Conservation (phyloP, 352 stramenopile genomes). For the Aphanomyces astaci region DNA sequence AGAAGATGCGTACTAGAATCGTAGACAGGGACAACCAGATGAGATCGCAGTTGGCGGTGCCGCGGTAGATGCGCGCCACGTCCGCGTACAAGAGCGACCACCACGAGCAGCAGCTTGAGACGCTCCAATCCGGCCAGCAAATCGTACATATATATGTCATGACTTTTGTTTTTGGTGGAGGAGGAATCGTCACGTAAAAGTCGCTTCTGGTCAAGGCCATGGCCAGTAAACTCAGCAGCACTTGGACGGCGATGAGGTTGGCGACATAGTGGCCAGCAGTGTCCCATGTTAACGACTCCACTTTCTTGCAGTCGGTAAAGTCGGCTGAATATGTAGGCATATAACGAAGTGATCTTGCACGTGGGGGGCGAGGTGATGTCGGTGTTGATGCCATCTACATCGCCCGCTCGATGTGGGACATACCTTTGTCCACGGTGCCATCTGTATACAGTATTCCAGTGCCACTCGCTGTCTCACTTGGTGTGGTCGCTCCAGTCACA, state of each 20-base stretch:
- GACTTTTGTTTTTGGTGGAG: background rate
- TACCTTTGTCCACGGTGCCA: background rate
- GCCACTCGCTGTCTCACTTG: background rate
- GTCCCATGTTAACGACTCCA: background rate
- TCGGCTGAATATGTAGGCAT: background rate
- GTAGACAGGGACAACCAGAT: constrained; percentile 14
- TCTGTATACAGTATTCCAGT: constrained; percentile 3
- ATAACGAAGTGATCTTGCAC: background rate
- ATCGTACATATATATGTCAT: constrained; percentile 16
- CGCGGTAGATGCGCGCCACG: constrained; percentile 13
- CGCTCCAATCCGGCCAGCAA: constrained; percentile 1
- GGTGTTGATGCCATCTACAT: background rate
- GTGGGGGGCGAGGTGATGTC: background rate
- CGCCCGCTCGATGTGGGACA: background rate
- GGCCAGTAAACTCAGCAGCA: background rate
- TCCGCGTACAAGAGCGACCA: constrained; percentile 12
- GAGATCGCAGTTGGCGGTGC: constrained; percentile 5
- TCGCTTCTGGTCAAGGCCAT: background rate
- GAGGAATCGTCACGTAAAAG: background rate
- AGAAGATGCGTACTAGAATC: background rate
- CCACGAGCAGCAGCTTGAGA: constrained; percentile 4
- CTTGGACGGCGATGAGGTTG: constrained; percentile 10
- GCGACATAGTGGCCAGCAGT: constrained; percentile 12
- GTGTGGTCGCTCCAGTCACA: constrained; percentile 3
- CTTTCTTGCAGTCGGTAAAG: background rate